Conservation (phyloP, 2,329 filamentous ascomycete genomes). For the Aspergillus amoenus region DNA sequence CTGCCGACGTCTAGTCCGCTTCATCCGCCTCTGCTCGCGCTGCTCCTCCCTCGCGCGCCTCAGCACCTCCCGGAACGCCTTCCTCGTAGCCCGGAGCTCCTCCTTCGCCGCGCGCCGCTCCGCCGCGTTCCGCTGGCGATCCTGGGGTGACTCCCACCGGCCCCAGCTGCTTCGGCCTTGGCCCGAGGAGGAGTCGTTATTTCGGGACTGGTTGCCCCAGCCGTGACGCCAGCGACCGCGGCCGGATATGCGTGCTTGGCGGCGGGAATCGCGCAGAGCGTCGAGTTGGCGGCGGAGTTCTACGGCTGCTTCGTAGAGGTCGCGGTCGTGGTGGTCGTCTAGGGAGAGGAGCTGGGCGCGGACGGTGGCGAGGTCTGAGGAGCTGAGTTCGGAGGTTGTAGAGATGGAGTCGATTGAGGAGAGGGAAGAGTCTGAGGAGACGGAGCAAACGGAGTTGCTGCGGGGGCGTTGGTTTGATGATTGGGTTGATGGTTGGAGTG, state of each 20-base stretch:
- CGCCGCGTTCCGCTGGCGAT: conserved; percentile 29
- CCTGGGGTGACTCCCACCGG: conserved; percentile 37
- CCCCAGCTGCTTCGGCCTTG: conserved; percentile 29
- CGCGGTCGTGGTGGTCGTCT: conserved; percentile 36
- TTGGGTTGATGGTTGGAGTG: neutral
- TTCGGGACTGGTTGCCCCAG: conserved; percentile 13
- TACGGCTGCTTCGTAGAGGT: conserved; percentile 35
- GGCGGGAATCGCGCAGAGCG: conserved; percentile 34
- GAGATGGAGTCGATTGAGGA: conserved; percentile 39
- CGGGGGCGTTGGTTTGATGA: conserved; percentile 21
- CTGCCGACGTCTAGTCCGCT: conserved; percentile 25
- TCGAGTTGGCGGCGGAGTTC: conserved; percentile 37
- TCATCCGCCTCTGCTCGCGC: conserved; percentile 27
- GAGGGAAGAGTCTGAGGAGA: conserved; percentile 34
- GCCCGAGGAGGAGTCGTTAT: neutral
- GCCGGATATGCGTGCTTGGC: conserved; percentile 26
- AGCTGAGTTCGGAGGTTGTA: conserved; percentile 36
- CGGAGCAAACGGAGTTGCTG: conserved; percentile 30
- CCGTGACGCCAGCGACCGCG: conserved; percentile 24
- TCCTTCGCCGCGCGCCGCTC: conserved; percentile 35
- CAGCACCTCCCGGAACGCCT: conserved; percentile 37
- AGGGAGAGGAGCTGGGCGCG: conserved; percentile 36
- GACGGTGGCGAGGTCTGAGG: conserved; percentile 36
- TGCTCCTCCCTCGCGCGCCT: conserved; percentile 38
- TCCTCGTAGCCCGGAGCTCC: conserved; percentile 37